phyloP scores from a whole-genome alignment of 2,329 filamentous ascomycete genomes.

The Monilinia laxa region DNA sequence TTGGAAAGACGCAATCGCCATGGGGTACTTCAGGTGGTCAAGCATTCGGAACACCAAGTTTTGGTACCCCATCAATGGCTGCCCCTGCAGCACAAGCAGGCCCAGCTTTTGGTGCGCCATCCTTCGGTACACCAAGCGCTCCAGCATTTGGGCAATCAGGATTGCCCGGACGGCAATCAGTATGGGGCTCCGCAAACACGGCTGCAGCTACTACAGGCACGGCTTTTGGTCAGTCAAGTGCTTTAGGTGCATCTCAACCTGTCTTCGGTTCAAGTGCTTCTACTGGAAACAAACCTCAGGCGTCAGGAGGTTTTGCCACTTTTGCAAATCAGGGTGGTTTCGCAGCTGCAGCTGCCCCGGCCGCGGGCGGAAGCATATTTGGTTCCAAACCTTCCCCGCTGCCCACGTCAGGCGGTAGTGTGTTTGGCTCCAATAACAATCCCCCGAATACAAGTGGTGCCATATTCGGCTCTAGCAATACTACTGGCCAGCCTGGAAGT shows the following conservation, averaged over 20 bases:
- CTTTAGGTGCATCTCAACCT: conserved; percentile 44
- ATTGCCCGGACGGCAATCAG: conserved; percentile 51
- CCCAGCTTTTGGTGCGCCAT: conserved; percentile 52
- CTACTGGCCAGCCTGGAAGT: conserved; percentile 15
- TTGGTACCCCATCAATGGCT: conserved; percentile 35
- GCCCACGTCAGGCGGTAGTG: conserved; percentile 26
- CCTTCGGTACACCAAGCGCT: conserved; percentile 44
- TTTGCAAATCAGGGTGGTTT: conserved; percentile 59
- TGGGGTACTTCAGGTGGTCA: conserved; percentile 42
- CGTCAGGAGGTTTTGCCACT: conserved; percentile 51
- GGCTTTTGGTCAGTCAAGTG: conserved; percentile 57
- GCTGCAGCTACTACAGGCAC: conserved; percentile 37
- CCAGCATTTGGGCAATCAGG: conserved; percentile 41
- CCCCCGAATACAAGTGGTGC: conserved; percentile 38
- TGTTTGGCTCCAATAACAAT: conserved; percentile 23
- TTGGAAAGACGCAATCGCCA: conserved; percentile 22
- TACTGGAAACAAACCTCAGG: conserved; percentile 36
- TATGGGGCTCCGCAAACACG: conserved; percentile 49
- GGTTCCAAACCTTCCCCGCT: conserved; percentile 27
- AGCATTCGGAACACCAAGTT: conserved; percentile 50
- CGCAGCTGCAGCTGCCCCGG: conserved; percentile 40
- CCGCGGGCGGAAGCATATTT: conserved; percentile 40
- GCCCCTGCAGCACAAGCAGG: conserved; percentile 34
- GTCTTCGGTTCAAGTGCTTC: conserved; percentile 40
- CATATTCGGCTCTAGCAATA: conserved; percentile 35